These are phyloP conservation scores for Metarhizium brunneum DNA, from an alignment of 2,329 filamentous ascomycete species.

Conservation along the genomic window DNA sequence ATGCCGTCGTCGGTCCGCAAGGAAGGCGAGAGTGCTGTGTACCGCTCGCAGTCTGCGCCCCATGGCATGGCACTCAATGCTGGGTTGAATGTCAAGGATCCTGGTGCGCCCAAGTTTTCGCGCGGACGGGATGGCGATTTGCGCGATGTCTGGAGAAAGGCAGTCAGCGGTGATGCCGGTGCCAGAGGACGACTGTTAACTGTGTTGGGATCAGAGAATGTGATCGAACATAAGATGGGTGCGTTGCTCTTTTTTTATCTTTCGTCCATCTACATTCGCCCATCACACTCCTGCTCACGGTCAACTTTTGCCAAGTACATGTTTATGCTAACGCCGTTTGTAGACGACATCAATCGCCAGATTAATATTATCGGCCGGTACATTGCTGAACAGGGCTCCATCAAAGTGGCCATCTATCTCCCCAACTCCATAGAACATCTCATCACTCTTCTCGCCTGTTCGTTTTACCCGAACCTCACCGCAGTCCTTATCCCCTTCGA, in stretches of 20 bases:
- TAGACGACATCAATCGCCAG: slow-evolving; percentile 67
- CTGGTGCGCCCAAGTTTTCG: slow-evolving; percentile 73
- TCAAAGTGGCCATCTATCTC: slow-evolving; percentile 78
- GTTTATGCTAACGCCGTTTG: slow-evolving; percentile 4
- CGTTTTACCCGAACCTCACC: slow-evolving; percentile 74
- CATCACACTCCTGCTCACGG: neutral
- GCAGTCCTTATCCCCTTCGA: slow-evolving; percentile 81
- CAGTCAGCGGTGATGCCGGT: slow-evolving; percentile 56
- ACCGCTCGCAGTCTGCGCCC: slow-evolving; percentile 74
- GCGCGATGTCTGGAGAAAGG: slow-evolving; percentile 79
- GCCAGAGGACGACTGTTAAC: slow-evolving; percentile 67
- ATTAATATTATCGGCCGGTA: slow-evolving; percentile 81
- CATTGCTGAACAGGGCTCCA: slow-evolving; percentile 60
- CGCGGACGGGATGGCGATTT: slow-evolving; percentile 80
- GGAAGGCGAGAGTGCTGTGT: slow-evolving; percentile 75
- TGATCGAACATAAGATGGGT: slow-evolving; percentile 63
- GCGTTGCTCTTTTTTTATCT: slow-evolving; percentile 5
- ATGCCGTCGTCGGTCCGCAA: slow-evolving; percentile 70
- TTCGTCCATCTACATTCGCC: neutral
- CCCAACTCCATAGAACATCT: slow-evolving; percentile 90
- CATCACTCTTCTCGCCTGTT: slow-evolving; percentile 72
- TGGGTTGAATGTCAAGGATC: slow-evolving; percentile 74
- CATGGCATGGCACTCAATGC: slow-evolving; percentile 73
- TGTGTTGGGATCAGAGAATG: slow-evolving; percentile 65
- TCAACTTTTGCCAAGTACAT: neutral